phyloP scores from a whole-genome alignment of 768 basidiomycete genomes.

The Termitomyces sp. region DNA sequence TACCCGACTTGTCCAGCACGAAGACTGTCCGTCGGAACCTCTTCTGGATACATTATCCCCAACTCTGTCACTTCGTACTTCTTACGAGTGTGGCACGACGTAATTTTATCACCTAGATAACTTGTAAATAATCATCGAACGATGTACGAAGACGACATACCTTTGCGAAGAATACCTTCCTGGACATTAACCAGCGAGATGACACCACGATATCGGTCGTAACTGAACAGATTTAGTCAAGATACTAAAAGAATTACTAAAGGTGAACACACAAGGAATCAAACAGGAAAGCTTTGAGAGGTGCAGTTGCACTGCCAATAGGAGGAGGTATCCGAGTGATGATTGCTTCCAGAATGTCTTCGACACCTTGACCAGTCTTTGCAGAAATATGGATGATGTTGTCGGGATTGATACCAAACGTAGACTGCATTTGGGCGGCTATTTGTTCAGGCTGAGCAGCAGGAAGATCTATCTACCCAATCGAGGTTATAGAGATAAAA shows the following conservation, averaged over 20 bases:
- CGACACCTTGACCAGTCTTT: conserved; percentile 87
- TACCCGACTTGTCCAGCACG: conserved; percentile 84
- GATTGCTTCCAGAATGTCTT: conserved; percentile 74
- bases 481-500: conserved; percentile 5
- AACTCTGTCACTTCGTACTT: conserved; percentile 87
- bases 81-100: conserved; percentile 79
- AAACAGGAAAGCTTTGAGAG: conserved; percentile 84
- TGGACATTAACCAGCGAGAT: conserved; percentile 87
- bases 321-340: conserved; percentile 86
- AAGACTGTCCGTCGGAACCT: conserved; percentile 66
- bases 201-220: conserved; percentile 94
- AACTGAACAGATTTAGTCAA: conserved; percentile 44
- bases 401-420: conserved; percentile 74
- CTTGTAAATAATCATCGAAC: background rate
- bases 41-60: conserved; percentile 88
- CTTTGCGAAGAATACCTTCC: conserved; percentile 78
- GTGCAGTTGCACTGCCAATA: conserved; percentile 42
- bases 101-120: conserved; percentile 80
- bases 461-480: conserved; percentile 81
- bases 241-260: conserved; percentile 3
- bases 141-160: conserved; percentile 32
- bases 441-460: conserved; percentile 83
- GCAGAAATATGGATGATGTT: conserved; percentile 85
- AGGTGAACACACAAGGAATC: conserved; percentile 74
- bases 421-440: conserved; percentile 74